Evolutionary conservation across 2,329 filamentous ascomycete genomes (phyloP), one percentile per base, ranked within the genome.

Genomic region (Meredithiella fracta): DNA sequence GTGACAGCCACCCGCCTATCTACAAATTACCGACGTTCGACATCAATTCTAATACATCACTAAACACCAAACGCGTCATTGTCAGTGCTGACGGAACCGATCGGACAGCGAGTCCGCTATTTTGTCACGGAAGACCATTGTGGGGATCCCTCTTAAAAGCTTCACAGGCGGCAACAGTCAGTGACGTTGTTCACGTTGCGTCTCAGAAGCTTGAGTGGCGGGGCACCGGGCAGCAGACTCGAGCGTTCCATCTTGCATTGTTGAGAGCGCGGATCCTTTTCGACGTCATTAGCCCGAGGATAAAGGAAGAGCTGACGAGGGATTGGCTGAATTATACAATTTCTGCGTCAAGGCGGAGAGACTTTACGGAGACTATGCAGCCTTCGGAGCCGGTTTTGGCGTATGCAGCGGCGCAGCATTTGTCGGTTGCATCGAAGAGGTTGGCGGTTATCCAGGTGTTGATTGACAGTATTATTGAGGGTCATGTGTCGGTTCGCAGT

Each of bases 251-350:
- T 4, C 42, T 58, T 25, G 57, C 57, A 9, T 42, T 58, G 29
- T 22, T 55, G 31, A 44, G 57, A 4, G 51, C 53, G 3, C 42
- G 29, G 3, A 7, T 58, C 3, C 29, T 15, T 34, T 56, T 58
- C n/a, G 34, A 53, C 14, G 34, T 58, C n/a, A 26, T 31, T 20
- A 50, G 44, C 20, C 53, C 53, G 1, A 29, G 20, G 1, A 26
- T 58, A 2, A 47, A 58, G 40, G 50, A 58, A 42, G 53, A 58
- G 15, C 40, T 58, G 14, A 31, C 57, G 2, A 40, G 26, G 2
- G 29, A 53, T 47, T 58, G 57, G 57, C 29, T 58, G 23, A 58
- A 58, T 20, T 58, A 58, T 17, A 53, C 50, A 11, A 20, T 58
- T 9, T 31, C 38, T 11, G 57, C 50, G 14, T 53, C 23, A 29